Evolutionary conservation across 2,329 filamentous ascomycete genomes (phyloP), one percentile per base, ranked within the genome.

Genomic region (Aspergillus ochraceus): DNA sequence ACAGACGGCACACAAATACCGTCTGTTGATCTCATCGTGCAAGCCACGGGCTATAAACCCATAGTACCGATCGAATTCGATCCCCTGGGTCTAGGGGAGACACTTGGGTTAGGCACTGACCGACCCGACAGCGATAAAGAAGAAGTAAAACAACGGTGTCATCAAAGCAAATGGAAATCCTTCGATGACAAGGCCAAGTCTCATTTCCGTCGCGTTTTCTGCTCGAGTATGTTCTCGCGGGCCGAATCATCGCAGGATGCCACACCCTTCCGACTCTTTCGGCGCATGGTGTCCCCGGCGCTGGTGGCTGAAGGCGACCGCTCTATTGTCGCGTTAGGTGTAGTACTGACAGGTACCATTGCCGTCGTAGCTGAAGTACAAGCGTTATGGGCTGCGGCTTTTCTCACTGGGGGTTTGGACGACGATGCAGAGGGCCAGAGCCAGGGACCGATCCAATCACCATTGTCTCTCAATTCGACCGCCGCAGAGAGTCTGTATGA

Each of bases 301-400:
- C 24, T 68, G 10, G 64, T 68, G 6, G 61, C 64, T 22, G 53
- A 63, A 42, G 67, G 67, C 3, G 67, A 69, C 45, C 66, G 67
- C 12, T 68, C 65, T 1, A 66, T 70, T 50, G 66, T 63, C 11
- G 54, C 57, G 1, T 49, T 69, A 1, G 67, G 67, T 1, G 50
- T 65, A 9, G 32, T 70, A 5, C 50, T 65, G 20, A 64, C 64
- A 14, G 66, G 64, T 2, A 66, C 64, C 0, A 64, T 67, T 49
- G 63, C 68, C 0, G 55, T 68, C 14, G 62, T 70, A 3, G 66
- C 66, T 2, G 68, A 70, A 53, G 64, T 68, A 2, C 68, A 69
- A 39, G 68, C 66, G 17, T 57, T 70, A 26, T 70, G 69, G 69
- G 64, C 61, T 6, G 58, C 61, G 1, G 66, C 64, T 4, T 71